These are phyloP conservation scores for Ganoderma resinaceum DNA, from an alignment of 1,284 basidiomycete species.

Conservation along the genomic window DNA sequence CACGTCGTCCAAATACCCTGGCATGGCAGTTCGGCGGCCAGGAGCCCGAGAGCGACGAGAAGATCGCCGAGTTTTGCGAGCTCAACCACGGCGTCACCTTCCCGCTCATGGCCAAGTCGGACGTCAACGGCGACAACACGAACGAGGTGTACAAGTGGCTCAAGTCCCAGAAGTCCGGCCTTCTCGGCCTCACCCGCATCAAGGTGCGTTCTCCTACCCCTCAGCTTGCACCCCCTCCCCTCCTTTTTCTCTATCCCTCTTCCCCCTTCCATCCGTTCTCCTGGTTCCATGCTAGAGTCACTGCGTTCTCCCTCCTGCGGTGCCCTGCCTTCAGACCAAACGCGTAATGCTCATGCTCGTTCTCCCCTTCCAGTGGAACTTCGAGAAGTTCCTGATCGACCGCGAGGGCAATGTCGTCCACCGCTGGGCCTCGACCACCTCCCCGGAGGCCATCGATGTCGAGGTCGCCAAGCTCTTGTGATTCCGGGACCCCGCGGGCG, in stretches of 20 bases:
- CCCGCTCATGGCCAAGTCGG: constrained; percentile 88
- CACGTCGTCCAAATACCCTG: neutral
- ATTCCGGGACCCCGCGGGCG: constrained; percentile 14
- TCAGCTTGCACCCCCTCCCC: neutral
- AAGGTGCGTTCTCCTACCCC: constrained; percentile 57
- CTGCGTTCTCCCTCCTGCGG: too few species aligned
- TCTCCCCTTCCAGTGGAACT: constrained; percentile 68
- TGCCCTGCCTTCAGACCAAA: neutral
- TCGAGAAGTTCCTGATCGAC: constrained; percentile 79
- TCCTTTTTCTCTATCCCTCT: neutral
- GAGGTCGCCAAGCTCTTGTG: constrained; percentile 68
- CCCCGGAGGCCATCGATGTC: constrained; percentile 70
- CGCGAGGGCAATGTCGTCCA: constrained; percentile 78
- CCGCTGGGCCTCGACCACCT: constrained; percentile 84
- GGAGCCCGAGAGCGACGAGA: constrained; percentile 76
- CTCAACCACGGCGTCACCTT: constrained; percentile 86
- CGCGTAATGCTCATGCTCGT: neutral
- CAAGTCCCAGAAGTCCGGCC: constrained; percentile 79
- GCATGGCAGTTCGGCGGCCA: constrained; percentile 72
- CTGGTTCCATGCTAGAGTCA: too few species aligned
- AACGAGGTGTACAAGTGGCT: constrained; percentile 90
- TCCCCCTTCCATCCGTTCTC: neutral
- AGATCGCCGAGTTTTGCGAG: constrained; percentile 72
- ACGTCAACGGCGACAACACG: constrained; percentile 85
- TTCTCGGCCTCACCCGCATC: constrained; percentile 78